A percentile compares a stretch with the other conserved stretches of the same genome.
phyloP scores from a whole-genome alignment of 148 eudicot genomes.

The Cornus kousa region DNA sequence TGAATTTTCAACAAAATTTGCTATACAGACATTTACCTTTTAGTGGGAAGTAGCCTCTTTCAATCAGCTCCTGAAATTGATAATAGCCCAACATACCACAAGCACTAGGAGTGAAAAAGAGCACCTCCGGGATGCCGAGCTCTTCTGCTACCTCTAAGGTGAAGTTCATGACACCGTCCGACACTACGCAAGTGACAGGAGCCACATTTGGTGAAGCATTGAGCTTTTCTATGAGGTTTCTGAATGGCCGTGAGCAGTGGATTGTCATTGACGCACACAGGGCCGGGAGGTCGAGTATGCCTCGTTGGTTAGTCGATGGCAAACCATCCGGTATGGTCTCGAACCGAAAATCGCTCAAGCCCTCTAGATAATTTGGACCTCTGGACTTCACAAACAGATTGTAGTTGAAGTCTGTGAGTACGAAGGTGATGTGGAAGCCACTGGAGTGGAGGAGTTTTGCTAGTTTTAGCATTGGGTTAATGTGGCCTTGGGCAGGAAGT shows the following conservation, averaged over 20 bases:
- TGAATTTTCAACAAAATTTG: too few species aligned
- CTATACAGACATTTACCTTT: conserved; percentile 14
- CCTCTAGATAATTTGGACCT: neutral
- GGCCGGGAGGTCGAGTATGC: conserved; percentile 8
- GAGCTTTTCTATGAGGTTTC: conserved; percentile 10
- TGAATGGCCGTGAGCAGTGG: conserved; percentile 9
- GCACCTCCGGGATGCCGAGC: conserved; percentile 16
- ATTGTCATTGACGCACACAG: neutral
- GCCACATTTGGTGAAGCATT: conserved; percentile 1
- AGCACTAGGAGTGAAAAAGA: conserved; percentile 14
- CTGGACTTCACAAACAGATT: conserved; percentile 12
- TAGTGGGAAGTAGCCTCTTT: conserved; percentile 21
- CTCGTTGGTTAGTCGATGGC: conserved; percentile 1
- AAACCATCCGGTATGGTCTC: conserved; percentile 25
- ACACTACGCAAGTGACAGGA: conserved; percentile 20
- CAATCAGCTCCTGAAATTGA: conserved; percentile 10
- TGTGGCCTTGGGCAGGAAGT: conserved; percentile 31
- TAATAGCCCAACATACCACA: conserved; percentile 18
- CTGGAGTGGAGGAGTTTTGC: conserved; percentile 25
- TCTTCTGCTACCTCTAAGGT: conserved; percentile 20
- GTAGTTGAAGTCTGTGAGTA: conserved; percentile 27
- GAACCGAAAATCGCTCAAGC: conserved; percentile 13
- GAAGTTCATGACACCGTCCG: conserved; percentile 27
- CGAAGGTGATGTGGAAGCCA: conserved; percentile 32
- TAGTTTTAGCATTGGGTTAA: conserved; percentile 28